phyloP scores from a whole-genome alignment of 2,329 filamentous ascomycete genomes.

The Ceratocystis huliohia region DNA sequence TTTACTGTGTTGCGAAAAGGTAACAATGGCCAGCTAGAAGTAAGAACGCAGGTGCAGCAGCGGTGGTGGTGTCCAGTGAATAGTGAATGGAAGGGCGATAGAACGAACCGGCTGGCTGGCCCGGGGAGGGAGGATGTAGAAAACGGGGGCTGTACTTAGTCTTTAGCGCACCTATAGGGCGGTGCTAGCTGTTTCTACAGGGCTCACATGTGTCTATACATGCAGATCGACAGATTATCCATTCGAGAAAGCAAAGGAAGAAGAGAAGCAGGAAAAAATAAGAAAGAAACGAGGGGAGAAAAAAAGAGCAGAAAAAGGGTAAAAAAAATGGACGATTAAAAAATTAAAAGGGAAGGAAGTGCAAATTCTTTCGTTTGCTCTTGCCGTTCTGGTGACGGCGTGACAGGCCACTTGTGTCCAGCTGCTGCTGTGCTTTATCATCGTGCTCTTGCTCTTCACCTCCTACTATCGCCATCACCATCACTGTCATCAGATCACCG shows the following conservation, averaged over 20 bases:
- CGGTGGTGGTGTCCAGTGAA: too few species aligned
- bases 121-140: too few species aligned
- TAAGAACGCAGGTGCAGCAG: too few species aligned
- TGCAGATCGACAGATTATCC: background rate
- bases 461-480: background rate
- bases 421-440: background rate
- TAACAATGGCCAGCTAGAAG: too few species aligned
- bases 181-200: too few species aligned
- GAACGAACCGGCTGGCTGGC: too few species aligned
- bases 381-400: background rate
- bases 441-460: background rate
- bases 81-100: too few species aligned
- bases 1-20: too few species aligned
- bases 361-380: background rate
- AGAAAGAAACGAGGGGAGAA: background rate
- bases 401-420: background rate
- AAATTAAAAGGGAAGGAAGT: background rate
- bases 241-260: background rate
- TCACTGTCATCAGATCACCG: background rate
- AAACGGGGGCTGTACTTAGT: too few species aligned
- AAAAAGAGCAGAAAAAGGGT: background rate
- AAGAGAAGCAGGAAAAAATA: constrained; percentile 1
- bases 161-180: too few species aligned
- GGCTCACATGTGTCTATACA: constrained; percentile 4
- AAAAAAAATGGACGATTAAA: background rate